phyloP scores from a whole-genome alignment of 495 filamentous ascomycete species.

The Aspergillus funiculosus region DNA sequence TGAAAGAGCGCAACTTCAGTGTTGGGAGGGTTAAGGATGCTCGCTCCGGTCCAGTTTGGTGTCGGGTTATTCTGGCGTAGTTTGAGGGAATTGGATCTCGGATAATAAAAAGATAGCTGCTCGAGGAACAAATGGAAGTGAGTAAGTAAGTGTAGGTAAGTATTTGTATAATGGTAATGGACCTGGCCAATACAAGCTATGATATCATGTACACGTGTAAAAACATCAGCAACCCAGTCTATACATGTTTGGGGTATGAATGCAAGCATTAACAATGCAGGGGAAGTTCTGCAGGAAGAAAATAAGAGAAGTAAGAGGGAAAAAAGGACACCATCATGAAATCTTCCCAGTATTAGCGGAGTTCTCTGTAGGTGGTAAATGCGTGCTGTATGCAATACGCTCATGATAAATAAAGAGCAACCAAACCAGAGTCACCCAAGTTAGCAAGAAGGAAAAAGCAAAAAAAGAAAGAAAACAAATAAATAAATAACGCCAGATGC shows the following conservation, averaged over 20 bases:
- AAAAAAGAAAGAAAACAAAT: slow-evolving; percentile 5
- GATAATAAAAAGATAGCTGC: too few relatives aligned
- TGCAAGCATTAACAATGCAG: slow-evolving; percentile 19
- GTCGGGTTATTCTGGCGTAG: too few relatives aligned
- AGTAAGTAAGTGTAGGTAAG: too few relatives aligned
- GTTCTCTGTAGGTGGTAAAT: slow-evolving; percentile 10
- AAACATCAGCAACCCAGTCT: slow-evolving; percentile 19
- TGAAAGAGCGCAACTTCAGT: too few relatives aligned
- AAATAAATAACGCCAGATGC: slow-evolving; percentile 22
- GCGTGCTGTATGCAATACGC: slow-evolving; percentile 20
- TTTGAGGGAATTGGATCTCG: too few relatives aligned
- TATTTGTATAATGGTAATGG: too few relatives aligned
- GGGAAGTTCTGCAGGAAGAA: slow-evolving; percentile 11
- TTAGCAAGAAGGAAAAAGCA: slow-evolving; percentile 5
- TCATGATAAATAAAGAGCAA: slow-evolving; percentile 11
- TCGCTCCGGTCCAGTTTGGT: too few relatives aligned
- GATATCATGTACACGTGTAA: slow-evolving; percentile 29
- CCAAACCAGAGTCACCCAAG: background rate
- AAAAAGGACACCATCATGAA: background rate
- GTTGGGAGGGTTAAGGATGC: too few relatives aligned
- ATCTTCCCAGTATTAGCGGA: slow-evolving; percentile 7
- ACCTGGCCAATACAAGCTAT: slow-evolving; percentile 12
- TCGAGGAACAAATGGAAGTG: too few relatives aligned
- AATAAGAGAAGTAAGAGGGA: slow-evolving; percentile 11
- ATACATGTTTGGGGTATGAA: slow-evolving; percentile 19